Percentiles rank a stretch among this genome's conserved stretches.
Conservation (phyloP, 495 filamentous ascomycete genomes). For the Tuber microsphaerosporum region DNA sequence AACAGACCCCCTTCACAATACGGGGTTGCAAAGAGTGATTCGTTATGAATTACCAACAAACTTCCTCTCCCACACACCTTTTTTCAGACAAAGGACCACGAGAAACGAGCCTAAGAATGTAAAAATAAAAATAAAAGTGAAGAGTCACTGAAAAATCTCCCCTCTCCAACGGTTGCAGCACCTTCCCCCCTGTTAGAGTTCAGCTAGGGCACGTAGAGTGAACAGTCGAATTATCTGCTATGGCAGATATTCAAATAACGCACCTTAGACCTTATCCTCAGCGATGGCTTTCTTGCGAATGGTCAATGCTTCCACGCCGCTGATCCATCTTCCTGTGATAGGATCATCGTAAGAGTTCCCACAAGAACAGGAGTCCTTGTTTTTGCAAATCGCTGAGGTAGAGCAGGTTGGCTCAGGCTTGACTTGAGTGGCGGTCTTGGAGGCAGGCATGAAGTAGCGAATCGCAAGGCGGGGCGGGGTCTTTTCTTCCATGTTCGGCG, state of each 20-base stretch:
- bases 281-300: neutral
- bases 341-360: neutral
- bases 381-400: neutral
- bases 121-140: neutral
- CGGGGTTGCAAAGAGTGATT: neutral
- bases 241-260: neutral
- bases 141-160: neutral
- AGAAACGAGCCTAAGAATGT: neutral
- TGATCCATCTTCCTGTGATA: slow-evolving; percentile 1
- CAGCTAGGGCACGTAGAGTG: neutral
- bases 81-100: neutral
- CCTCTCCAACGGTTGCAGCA: neutral
- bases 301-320: neutral
- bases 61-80: neutral
- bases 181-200: neutral
- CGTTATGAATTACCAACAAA: neutral
- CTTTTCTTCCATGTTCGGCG: neutral
- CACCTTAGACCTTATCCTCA: neutral
- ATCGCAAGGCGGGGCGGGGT: neutral
- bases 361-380: neutral
- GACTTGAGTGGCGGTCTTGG: neutral
- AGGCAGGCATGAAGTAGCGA: neutral
- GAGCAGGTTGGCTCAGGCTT: neutral
- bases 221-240: neutral
- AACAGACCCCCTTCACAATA: no score